Base-by-base conservation (phyloP, 2,329 filamentous ascomycete genomes). In the Alternaria postmessia region DNA sequence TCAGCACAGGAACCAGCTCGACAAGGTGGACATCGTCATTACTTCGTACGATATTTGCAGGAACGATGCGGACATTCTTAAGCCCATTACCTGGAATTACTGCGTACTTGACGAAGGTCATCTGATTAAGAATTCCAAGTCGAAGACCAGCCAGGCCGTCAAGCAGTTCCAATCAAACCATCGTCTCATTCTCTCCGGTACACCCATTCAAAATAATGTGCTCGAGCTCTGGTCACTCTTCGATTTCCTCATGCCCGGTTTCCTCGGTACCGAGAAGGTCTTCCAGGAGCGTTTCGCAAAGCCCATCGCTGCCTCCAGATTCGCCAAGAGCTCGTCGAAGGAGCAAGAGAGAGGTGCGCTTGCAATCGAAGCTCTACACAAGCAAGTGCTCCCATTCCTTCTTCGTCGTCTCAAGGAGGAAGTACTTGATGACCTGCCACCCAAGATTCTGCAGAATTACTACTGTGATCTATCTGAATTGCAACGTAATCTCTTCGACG, bases 371-470 rank as follows among this genome's bases (percentile, higher is more conserved):
- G 95, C 95, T n/a, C 84, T 99, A 22, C 95, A 99, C 81, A 99
- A 99, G 78, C 95, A 99, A 76, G 96, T 99, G 2, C 83, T 99
- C 34, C 95, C 95, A 1, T 99, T 99, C 89, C 84, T 99, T 63
- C 87, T 99, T 39, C 92, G 95, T 62, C 94, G 95, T 71, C 86
- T 99, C 69, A 99, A 99, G 81, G 95, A 99, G 80, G 95, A 99
- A 78, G 95, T 99, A 18, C 84, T 99, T 61, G 92, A 99, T 69
- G 95, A 99, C 72, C 84, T 99, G 8, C 95, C 95, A 2, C 95
- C 95, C 7, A 99, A 99, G 88, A 99, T 99, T 72, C 83, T 99
- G 52, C 95, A 99, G 77, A 99, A 99, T 79, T 99, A 99, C 82
- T 99, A 99, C 81, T 99, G 95, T 78, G 95, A 99, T 74, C 89